Base-by-base conservation (phyloP, 225 moss, liverwort and hornwort species). In the Pleurozium schreberi region DNA sequence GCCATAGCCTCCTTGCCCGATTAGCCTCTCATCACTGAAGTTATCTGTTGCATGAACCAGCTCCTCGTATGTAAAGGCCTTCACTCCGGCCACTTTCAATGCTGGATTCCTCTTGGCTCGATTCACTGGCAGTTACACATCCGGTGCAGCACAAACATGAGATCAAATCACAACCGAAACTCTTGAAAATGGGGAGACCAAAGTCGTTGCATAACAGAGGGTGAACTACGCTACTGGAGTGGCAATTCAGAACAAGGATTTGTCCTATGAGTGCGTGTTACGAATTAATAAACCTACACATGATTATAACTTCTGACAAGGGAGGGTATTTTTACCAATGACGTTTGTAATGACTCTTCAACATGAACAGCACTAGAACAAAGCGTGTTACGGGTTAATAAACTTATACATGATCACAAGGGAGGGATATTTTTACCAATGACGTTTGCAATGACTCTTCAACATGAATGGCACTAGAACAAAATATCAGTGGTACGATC, bases 1-100 rank as follows among this genome's bases (percentile, higher is more conserved):
- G 50, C 96, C 96, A 25, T 94, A 96, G 55, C 96, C 96, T 18
- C 96, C 96, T 91, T 90, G 87, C 5, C 95, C 96, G 23, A 96
- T 80, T 34, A 87, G 76, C 59, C 87, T 92, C 78, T 73, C 60
- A 0, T 89, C 92, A 19, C 92, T 91, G 91, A 96, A 96, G 62
- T 93, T 88, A 38, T 93, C 80, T 9, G 96, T 96, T 1, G 95
- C 95, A 0, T 82, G 34, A 17, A 88, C 89, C 50, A 96, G 84
- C 90, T 96, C 96, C 73, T 93, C 94, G 59, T 84, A 95, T 4
- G 92, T 88, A 25, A 93, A 96, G 8, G 92, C 82, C 33, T 90
- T 95, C 26, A 96, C 91, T 43, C 96, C 95, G 9, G 95, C 60
- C 80, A 96, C 92, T 75, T 95, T 95, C 87, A 95, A 81, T 8